Percentiles rank a stretch among this genome's conserved stretches.
Evolutionary conservation across 1,139 yeast genomes (phyloP).

Genomic region (Lipomyces yarrowii): DNA sequence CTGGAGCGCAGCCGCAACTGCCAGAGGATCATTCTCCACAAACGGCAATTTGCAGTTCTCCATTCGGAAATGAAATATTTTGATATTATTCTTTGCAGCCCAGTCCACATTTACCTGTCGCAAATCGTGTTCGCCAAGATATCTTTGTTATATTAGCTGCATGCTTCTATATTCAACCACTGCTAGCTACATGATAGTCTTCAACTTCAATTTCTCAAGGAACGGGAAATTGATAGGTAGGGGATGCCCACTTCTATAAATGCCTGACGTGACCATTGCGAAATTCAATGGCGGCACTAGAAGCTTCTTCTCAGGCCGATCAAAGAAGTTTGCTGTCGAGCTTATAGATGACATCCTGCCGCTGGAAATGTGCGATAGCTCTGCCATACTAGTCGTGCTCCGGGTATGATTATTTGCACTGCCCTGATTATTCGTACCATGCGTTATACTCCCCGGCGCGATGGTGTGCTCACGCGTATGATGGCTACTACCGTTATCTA

Average conservation of each 20-base stretch:
- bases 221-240: conserved; percentile 82
- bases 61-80: conserved; percentile 64
- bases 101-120: conserved; percentile 63
- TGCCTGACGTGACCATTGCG: conserved; percentile 80
- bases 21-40: conserved; percentile 57
- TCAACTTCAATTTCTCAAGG: conserved; percentile 65
- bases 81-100: conserved; percentile 59
- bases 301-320: conserved; percentile 32
- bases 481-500: background rate
- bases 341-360: conserved; percentile 29
- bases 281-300: conserved; percentile 89
- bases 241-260: conserved; percentile 93
- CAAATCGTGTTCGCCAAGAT: conserved; percentile 70
- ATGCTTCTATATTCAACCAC: background rate
- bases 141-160: conserved; percentile 26
- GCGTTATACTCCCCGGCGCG: background rate
- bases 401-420: conserved; percentile 8
- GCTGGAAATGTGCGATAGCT: conserved; percentile 17
- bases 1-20: conserved; percentile 63
- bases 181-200: conserved; percentile 67
- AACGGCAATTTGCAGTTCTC: conserved; percentile 77
- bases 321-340: conserved; percentile 29
- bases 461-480: background rate
- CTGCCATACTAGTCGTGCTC: conserved; percentile 19
- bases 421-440: background rate